Percentiles rank a stretch among this genome's conserved stretches.
These are phyloP conservation scores for Trametes hirsuta DNA, from an alignment of 1,284 basidiomycete species.

Conservation along the genomic window DNA sequence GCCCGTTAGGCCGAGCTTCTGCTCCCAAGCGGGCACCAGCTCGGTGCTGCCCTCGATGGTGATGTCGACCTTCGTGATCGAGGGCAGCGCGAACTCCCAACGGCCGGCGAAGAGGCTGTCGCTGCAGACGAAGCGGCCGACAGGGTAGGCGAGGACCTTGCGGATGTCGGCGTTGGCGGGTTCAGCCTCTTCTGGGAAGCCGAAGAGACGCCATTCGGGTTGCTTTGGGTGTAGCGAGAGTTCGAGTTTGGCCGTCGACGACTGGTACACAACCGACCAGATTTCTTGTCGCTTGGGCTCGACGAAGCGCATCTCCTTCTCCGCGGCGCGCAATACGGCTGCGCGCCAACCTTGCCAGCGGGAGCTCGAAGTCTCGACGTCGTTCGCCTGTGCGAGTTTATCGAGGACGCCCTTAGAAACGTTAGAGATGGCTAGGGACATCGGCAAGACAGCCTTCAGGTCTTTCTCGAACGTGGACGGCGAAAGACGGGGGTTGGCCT, in stretches of 20 bases:
- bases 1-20: constrained; percentile 76
- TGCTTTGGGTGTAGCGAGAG: constrained; percentile 76
- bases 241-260: constrained; percentile 73
- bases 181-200: constrained; percentile 65
- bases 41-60: constrained; percentile 70
- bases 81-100: constrained; percentile 87
- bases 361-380: constrained; percentile 48
- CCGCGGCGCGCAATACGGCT: constrained; percentile 67
- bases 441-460: constrained; percentile 84
- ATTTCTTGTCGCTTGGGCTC: constrained; percentile 86
- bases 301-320: constrained; percentile 80
- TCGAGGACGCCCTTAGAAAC: constrained; percentile 60
- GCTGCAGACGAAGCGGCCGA: constrained; percentile 74
- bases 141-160: constrained; percentile 69
- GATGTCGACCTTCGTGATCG: constrained; percentile 55
- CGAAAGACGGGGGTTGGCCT: constrained; percentile 53
- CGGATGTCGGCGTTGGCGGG: constrained; percentile 85
- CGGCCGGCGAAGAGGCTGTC: constrained; percentile 66
- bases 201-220: constrained; percentile 88
- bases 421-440: constrained; percentile 73
- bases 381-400: constrained; percentile 48
- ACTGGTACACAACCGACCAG: constrained; percentile 85
- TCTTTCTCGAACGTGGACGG: constrained; percentile 76
- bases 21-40: constrained; percentile 84
- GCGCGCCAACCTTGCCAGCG: constrained; percentile 71